Evolutionary conservation across 75 land plant species (phyloP), one percentile per base, ranked within the genome.

Genomic region (Selaginella tamariscina): DNA sequence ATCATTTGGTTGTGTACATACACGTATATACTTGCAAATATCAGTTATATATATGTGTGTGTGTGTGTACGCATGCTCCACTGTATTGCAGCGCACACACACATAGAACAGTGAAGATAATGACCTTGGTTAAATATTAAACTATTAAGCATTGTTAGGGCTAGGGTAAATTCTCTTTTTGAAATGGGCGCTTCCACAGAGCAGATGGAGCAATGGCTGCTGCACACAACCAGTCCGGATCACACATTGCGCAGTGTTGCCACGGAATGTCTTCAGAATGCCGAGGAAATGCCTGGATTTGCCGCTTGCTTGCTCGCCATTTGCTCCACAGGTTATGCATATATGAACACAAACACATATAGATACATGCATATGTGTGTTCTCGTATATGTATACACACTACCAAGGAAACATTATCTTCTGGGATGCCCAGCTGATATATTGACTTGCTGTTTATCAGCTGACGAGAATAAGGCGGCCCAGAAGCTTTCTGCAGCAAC

Each of bases 401-500:
- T 60, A 13, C 15, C 23, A 29, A 65, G 15, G 28, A 31, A 30
- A 56, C 27, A 55, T 44, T 31, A 44, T 59, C n/a, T 5, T 0
- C 23, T 57, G 26, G n/a, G 1, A 33, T 15, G 26, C 1, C 67
- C n/a, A 54, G 29, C 22, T 60, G 27, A 20, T 30, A 30, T 54
- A 20, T 31, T 30, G 64, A 27, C 68, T 31, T 23, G 1, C 1
- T 2, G 18, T 1, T 33, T 56, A 20, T 77, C 82, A 87, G 79
- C 24, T 72, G 76, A 30, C 56, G 76, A 8, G 75, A 82, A 54
- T 80, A 73, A 62, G 95, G 87, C 49, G 65, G n/a, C n/a, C n/a
- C 73, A 68, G 66, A 68, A 73, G 71, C 64, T 83, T 18, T 90
- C 95, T 55, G 89, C 95, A 18, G 90, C 95, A 2, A 78, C 90